Conservation (phyloP, 331 rosid genomes). For the Telfairia occidentalis region DNA sequence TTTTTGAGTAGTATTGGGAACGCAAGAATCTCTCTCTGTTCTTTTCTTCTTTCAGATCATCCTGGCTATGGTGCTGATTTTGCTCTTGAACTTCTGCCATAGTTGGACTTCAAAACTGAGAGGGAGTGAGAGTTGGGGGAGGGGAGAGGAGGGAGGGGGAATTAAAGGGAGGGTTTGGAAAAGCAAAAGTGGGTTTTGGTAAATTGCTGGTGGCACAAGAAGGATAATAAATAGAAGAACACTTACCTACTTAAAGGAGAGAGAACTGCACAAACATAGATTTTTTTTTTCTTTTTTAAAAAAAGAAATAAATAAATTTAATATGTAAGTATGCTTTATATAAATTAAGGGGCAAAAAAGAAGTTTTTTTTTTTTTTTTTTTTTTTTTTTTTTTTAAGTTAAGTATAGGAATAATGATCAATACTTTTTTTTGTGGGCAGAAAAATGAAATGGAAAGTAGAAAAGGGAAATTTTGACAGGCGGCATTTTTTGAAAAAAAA, state of each 20-base stretch:
- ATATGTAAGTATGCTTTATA: too few species aligned
- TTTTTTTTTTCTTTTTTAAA: too few species aligned
- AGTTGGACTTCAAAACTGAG: neutral
- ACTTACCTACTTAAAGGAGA: too few species aligned
- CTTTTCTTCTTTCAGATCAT: constrained; percentile 1
- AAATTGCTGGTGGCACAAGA: neutral
- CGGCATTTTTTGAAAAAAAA: too few species aligned
- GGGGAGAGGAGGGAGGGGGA: too few species aligned
- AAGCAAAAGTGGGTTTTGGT: neutral
- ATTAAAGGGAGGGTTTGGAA: neutral
- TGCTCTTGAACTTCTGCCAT: neutral
- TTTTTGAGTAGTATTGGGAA: neutral
- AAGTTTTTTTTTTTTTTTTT: too few species aligned
- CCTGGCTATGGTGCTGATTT: neutral
- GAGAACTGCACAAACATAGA: too few species aligned
- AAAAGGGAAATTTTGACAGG: too few species aligned
- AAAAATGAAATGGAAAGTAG: neutral
- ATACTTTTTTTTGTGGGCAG: neutral
- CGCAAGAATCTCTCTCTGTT: neutral
- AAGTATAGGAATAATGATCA: neutral
- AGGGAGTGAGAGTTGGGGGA: neutral
- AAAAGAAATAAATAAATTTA: too few species aligned
- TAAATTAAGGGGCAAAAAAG: too few species aligned
- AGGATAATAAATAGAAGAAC: neutral
- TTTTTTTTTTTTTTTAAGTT: too few species aligned